Conservation (phyloP, 1,284 basidiomycete species). For the Boletus austroedulis region DNA sequence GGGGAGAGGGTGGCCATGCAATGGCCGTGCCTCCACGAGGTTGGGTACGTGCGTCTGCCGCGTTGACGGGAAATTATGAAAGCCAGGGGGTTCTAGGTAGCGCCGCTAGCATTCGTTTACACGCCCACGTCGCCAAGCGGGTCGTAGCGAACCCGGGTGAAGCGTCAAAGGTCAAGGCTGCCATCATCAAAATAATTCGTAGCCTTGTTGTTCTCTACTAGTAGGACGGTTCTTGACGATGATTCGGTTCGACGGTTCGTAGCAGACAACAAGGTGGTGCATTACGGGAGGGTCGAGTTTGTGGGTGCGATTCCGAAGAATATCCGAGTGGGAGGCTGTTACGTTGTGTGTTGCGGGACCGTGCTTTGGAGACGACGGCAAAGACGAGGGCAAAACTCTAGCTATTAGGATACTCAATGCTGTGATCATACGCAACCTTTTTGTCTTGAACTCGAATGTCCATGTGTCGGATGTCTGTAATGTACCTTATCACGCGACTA, state of each 20-base stretch:
- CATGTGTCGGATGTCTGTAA: too few relatives aligned
- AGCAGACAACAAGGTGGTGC: conserved; percentile 54
- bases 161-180: conserved; percentile 34
- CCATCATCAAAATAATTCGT: conserved; percentile 47
- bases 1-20: conserved; percentile 67
- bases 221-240: neutral
- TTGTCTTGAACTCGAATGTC: too few relatives aligned
- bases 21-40: conserved; percentile 51
- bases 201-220: neutral
- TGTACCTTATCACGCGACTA: too few relatives aligned
- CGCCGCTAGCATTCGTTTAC: conserved; percentile 57
- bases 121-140: conserved; percentile 33
- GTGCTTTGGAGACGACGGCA: conserved; percentile 39
- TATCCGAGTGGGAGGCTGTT: conserved; percentile 59
- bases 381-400: conserved; percentile 27
- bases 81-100: conserved; percentile 66
- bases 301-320: conserved; percentile 56
- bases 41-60: conserved; percentile 12
- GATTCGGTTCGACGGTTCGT: conserved; percentile 50
- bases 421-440: too few relatives aligned
- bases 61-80: conserved; percentile 54
- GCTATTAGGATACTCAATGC: neutral
- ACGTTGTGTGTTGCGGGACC: conserved; percentile 53
- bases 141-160: conserved; percentile 33
- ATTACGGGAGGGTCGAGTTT: conserved; percentile 57